Percentiles rank a stretch among this genome's conserved stretches.
These are phyloP conservation scores for Geotrichum klebahnii DNA, from an alignment of 1,139 yeast species.

Conservation along the genomic window DNA sequence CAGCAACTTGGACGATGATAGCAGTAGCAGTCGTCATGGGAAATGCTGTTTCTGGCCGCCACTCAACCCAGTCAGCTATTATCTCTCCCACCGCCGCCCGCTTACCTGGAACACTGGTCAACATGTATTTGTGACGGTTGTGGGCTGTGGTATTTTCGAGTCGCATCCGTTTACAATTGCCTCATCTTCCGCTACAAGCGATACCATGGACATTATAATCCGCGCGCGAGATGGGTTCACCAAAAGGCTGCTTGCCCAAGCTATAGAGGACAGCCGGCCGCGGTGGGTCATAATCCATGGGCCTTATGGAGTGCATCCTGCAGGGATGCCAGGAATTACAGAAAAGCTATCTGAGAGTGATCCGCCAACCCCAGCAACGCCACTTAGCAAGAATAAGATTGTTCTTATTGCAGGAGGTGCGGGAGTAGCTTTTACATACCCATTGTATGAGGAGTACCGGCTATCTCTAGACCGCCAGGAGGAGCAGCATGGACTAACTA, in stretches of 20 bases:
- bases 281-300: constrained; percentile 33
- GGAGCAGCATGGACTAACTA: constrained; percentile 1
- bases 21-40: neutral
- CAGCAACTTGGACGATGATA: no score
- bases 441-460: constrained; percentile 29
- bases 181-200: constrained; percentile 26
- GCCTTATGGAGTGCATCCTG: constrained; percentile 29
- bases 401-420: constrained; percentile 34
- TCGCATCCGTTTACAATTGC: constrained; percentile 33
- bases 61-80: constrained; percentile 1
- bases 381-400: constrained; percentile 24
- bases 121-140: constrained; percentile 30
- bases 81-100: constrained; percentile 19
- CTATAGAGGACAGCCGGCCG: constrained; percentile 5
- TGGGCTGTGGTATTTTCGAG: constrained; percentile 28
- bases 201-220: constrained; percentile 29
- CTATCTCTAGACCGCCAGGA: constrained; percentile 8
- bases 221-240: constrained; percentile 34
- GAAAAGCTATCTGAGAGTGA: no score
- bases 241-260: constrained; percentile 23
- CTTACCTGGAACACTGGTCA: constrained; percentile 32
- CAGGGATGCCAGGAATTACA: constrained; percentile 7
- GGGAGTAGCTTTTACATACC: constrained; percentile 35
- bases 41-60: neutral
- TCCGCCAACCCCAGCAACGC: no score